These are phyloP conservation scores for Botryotinia narcissicola DNA, from an alignment of 2,329 filamentous ascomycete genomes.

Conservation along the genomic window DNA sequence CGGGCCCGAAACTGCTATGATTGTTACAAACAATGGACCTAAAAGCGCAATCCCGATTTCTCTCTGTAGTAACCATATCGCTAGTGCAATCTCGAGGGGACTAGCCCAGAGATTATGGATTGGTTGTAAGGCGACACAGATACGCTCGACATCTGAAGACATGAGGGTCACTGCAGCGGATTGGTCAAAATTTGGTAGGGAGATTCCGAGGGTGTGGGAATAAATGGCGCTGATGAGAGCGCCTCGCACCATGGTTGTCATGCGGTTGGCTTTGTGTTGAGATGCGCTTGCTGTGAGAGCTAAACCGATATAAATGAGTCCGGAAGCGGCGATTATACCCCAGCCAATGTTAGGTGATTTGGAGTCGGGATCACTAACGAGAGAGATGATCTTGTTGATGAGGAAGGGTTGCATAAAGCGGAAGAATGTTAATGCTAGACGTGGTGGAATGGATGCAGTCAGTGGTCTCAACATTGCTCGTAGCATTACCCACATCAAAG, in stretches of 20 bases:
- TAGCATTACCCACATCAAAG: conserved; percentile 25
- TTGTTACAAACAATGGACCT: not conserved
- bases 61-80: conserved; percentile 40
- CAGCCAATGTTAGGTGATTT: conserved; percentile 24
- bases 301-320: conserved; percentile 27
- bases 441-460: conserved; percentile 23
- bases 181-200: not conserved
- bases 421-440: conserved; percentile 26
- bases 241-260: conserved; percentile 20
- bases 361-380: conserved; percentile 16
- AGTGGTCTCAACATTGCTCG: conserved; percentile 25
- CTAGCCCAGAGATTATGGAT: conserved; percentile 44
- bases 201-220: not conserved
- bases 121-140: conserved; percentile 21
- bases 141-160: conserved; percentile 42
- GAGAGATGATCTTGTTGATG: conserved; percentile 24
- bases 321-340: conserved; percentile 28
- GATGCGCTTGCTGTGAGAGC: conserved; percentile 27
- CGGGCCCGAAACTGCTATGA: not conserved
- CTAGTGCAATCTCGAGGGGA: conserved; percentile 41
- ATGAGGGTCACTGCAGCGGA: conserved; percentile 45
- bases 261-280: conserved; percentile 31
- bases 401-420: conserved; percentile 30
- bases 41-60: conserved; percentile 34
- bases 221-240: not conserved